Percentiles rank a stretch among this genome's conserved stretches.
Conservation (phyloP, 78 protist genomes). For the Protostelium mycophagum region DNA sequence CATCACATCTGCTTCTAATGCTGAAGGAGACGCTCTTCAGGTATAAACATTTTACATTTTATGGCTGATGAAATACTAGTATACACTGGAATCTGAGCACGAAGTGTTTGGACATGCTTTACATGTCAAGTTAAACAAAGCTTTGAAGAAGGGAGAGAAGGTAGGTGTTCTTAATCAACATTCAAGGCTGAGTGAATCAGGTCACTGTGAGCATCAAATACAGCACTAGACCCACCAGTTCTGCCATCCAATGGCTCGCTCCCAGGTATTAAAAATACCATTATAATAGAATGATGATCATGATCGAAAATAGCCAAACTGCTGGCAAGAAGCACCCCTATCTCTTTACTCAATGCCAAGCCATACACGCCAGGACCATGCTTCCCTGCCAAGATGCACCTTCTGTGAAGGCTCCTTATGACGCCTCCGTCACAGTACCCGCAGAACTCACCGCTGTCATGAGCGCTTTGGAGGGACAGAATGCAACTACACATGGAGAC, state of each 20-base stretch:
- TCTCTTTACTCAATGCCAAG: conserved; percentile 73
- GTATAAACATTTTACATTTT: conserved; percentile 2
- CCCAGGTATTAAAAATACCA: neutral
- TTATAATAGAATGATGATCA: neutral
- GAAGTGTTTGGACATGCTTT: conserved; percentile 45
- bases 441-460: conserved; percentile 66
- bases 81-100: conserved; percentile 15
- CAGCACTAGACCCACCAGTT: conserved; percentile 26
- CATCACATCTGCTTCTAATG: conserved; percentile 6
- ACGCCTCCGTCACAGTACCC: conserved; percentile 61
- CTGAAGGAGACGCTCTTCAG: conserved; percentile 19
- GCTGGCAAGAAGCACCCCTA: conserved; percentile 74
- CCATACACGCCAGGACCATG: conserved; percentile 80
- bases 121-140: conserved; percentile 12
- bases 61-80: conserved; percentile 1
- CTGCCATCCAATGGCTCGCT: conserved; percentile 65
- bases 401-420: conserved; percentile 56
- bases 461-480: conserved; percentile 60
- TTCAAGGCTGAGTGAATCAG: neutral
- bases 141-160: conserved; percentile 28
- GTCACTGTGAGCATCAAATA: conserved; percentile 48
- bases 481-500: conserved; percentile 13
- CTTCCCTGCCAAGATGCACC: conserved; percentile 85
- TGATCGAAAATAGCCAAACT: conserved; percentile 35
- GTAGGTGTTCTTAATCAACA: neutral